phyloP scores from a whole-genome alignment of 1,284 basidiomycete species.

The Tylopilus sp. region DNA sequence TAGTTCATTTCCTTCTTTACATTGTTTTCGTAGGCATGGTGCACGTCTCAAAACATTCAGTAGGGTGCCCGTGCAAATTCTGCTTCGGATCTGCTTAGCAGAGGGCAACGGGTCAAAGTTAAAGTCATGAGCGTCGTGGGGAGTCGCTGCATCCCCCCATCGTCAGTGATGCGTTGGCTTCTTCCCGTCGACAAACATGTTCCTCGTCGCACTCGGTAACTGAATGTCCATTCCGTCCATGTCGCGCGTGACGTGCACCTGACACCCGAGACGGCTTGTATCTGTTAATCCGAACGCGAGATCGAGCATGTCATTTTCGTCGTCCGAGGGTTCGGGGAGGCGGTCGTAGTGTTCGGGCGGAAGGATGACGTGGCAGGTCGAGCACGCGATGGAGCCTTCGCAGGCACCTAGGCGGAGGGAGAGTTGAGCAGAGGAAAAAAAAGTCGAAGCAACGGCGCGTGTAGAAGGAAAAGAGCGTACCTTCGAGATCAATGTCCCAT shows the following conservation, averaged over 20 bases:
- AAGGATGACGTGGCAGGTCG: constrained; percentile 95
- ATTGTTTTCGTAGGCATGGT: constrained; percentile 75
- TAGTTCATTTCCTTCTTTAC: constrained; percentile 6
- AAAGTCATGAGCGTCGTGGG: constrained; percentile 95
- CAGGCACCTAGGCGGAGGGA: constrained; percentile 70
- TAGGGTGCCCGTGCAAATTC: constrained; percentile 82
- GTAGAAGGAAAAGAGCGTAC: constrained; percentile 39
- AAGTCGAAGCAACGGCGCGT: neutral
- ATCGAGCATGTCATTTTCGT: constrained; percentile 99
- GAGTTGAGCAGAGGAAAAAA: neutral
- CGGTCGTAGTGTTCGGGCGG: constrained; percentile 80
- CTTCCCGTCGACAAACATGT: constrained; percentile 91
- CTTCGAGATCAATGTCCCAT: constrained; percentile 97
- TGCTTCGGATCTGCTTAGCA: constrained; percentile 81
- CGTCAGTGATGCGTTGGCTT: constrained; percentile 49
- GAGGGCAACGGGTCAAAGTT: constrained; percentile 87
- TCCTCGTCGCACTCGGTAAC: constrained; percentile 90
- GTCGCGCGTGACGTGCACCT: constrained; percentile 81
- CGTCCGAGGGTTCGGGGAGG: constrained; percentile 90
- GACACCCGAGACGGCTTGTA: constrained; percentile 81
- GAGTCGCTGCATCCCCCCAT: constrained; percentile 46
- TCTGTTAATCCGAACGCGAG: constrained; percentile 97
- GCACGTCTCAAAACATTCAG: constrained; percentile 91
- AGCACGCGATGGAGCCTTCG: constrained; percentile 96
- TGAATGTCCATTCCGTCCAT: constrained; percentile 86